phyloP scores from a whole-genome alignment of 495 filamentous ascomycete genomes.

The Daldinia grandis region DNA sequence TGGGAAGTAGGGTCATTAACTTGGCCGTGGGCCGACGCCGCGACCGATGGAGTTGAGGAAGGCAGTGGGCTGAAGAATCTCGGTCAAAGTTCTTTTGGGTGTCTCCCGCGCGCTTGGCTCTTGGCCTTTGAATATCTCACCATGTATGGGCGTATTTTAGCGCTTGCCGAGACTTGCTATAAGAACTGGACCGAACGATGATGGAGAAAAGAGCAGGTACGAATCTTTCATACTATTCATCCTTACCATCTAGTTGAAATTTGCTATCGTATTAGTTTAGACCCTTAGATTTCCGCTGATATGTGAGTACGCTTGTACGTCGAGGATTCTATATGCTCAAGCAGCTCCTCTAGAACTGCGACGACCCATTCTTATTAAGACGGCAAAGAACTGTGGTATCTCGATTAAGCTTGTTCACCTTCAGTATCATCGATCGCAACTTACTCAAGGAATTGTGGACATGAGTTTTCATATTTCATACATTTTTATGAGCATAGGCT shows the following conservation, averaged over 20 bases:
- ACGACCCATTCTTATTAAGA: too few species aligned
- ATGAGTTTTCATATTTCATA: neutral
- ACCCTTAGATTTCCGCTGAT: neutral
- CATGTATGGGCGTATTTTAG: neutral
- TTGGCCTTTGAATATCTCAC: slow-evolving; percentile 6
- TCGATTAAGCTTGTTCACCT: neutral
- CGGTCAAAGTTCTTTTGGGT: slow-evolving; percentile 7
- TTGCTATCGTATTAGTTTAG: neutral
- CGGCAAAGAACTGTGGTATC: neutral
- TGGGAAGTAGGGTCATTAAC: neutral
- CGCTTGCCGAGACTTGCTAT: neutral
- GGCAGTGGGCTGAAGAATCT: neutral
- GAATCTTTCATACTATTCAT: neutral
- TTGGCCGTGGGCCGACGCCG: neutral
- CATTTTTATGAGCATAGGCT: neutral
- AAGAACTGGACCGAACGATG: neutral
- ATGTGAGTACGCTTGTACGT: slow-evolving; percentile 1
- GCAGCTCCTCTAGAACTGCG: too few species aligned
- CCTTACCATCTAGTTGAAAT: neutral
- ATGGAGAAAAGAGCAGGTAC: neutral
- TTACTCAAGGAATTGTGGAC: too few species aligned
- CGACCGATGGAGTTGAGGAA: neutral
- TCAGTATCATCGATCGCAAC: too few species aligned
- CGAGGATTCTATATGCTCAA: neutral
- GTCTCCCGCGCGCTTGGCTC: slow-evolving; percentile 7